Evolutionary conservation across 306 rosid genomes (phyloP).

Genomic region (Inga oerstediana): DNA sequence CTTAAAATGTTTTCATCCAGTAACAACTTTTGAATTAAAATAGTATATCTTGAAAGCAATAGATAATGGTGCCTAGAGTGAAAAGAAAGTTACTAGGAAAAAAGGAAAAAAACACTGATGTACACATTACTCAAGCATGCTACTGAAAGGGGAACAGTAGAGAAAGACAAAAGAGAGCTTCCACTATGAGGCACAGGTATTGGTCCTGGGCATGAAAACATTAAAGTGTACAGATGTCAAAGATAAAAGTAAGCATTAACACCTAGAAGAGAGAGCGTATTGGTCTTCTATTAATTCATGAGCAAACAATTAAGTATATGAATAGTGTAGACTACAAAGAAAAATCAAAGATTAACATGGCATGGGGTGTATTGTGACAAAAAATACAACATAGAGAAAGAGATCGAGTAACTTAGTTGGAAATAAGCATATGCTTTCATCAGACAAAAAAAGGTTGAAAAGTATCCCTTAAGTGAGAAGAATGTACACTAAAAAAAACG

Average conservation of each 20-base stretch:
- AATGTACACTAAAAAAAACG: not conserved
- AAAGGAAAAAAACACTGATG: not conserved
- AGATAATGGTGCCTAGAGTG: not conserved
- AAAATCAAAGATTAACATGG: not conserved
- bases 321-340: not conserved
- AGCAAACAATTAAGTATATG: not conserved
- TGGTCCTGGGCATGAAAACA: constrained; percentile 8
- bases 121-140: not conserved
- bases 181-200: constrained; percentile 2
- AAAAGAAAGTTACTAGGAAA: not conserved
- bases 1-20: not conserved
- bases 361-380: not conserved
- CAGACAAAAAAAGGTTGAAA: not conserved
- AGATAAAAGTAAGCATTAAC: not conserved
- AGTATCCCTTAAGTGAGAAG: not conserved
- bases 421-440: not conserved
- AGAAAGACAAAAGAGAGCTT: constrained; percentile 3
- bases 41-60: not conserved
- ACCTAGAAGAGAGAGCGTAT: not conserved
- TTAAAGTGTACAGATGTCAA: not conserved
- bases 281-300: not conserved
- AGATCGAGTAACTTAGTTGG: not conserved
- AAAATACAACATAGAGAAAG: not conserved
- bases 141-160: not conserved
- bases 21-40: not conserved